Percentiles rank a stretch among this genome's conserved stretches.
phyloP scores from a whole-genome alignment of 768 basidiomycete species.

The Symmetrospora coprosmae region DNA sequence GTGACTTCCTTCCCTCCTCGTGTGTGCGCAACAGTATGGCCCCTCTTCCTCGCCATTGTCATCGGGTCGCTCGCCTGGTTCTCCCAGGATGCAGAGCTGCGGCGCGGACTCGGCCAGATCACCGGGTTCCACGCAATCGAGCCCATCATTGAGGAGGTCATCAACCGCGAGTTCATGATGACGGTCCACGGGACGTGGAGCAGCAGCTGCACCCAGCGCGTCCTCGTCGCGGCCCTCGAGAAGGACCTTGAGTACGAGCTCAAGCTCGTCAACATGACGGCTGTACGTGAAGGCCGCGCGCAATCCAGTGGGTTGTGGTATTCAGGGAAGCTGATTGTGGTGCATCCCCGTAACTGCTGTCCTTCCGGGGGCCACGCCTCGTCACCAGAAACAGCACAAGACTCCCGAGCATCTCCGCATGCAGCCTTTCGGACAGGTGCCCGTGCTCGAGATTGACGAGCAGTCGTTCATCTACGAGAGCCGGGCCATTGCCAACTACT shows the following conservation, averaged over 20 bases:
- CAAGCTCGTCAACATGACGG: neutral
- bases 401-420: neutral
- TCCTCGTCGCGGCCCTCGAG: constrained; percentile 7
- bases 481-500: constrained; percentile 7
- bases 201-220: constrained; percentile 12
- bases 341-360: too few species aligned
- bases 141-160: neutral
- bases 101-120: neutral
- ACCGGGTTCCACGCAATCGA: constrained; percentile 6
- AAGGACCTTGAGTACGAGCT: constrained; percentile 11
- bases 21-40: constrained; percentile 1
- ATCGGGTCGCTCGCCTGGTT: constrained; percentile 11
- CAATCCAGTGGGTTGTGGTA: too few species aligned
- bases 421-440: constrained; percentile 8
- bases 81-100: constrained; percentile 3
- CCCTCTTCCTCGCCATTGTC: constrained; percentile 1
- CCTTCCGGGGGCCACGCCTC: neutral
- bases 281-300: too few species aligned
- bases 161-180: constrained; percentile 11
- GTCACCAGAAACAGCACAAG: constrained; percentile 9
- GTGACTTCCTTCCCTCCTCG: too few species aligned
- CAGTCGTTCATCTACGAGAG: constrained; percentile 1
- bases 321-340: too few species aligned
- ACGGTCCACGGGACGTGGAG: constrained; percentile 5
- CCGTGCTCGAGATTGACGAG: constrained; percentile 11